A percentile compares a stretch with the other conserved stretches of the same genome.
Evolutionary conservation across 768 basidiomycete species (phyloP).

Genomic region (Pholiota microspora): DNA sequence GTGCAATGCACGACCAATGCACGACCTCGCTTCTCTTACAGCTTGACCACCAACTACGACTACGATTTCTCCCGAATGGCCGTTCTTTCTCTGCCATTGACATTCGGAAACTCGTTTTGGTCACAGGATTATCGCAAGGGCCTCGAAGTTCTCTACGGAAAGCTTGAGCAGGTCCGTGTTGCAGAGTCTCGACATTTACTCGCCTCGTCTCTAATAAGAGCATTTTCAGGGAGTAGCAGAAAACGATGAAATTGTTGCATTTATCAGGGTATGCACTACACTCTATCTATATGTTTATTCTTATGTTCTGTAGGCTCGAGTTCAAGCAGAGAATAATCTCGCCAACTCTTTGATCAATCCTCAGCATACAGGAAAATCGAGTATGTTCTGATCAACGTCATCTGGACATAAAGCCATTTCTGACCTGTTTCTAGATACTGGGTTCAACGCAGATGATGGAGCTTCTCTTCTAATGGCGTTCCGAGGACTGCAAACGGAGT

Average conservation of each 20-base stretch:
- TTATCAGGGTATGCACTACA: conserved; percentile 68
- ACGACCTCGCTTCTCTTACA: no score
- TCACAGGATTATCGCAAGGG: conserved; percentile 86
- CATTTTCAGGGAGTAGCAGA: conserved; percentile 83
- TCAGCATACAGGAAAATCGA: conserved; percentile 43
- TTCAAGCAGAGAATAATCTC: conserved; percentile 63
- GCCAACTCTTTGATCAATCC: conserved; percentile 58
- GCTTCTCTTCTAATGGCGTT: conserved; percentile 80
- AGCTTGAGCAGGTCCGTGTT: conserved; percentile 70
- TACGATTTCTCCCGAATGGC: conserved; percentile 53
- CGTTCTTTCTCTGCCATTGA: conserved; percentile 83
- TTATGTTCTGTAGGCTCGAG: conserved; percentile 56
- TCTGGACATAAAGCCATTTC: conserved; percentile 2
- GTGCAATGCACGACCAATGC: no score
- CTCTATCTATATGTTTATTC: not conserved
- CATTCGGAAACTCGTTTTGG: conserved; percentile 94
- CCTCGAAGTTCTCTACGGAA: conserved; percentile 70
- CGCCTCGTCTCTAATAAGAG: conserved; percentile 32
- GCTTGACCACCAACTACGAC: conserved; percentile 14
- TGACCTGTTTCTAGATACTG: conserved; percentile 41
- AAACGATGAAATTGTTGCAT: conserved; percentile 79
- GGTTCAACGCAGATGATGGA: conserved; percentile 80
- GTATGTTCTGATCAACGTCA: conserved; percentile 27
- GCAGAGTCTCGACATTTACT: conserved; percentile 1
- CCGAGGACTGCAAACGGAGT: conserved; percentile 76